These are phyloP conservation scores for Trichoderma sp. DNA, from an alignment of 2,329 filamentous ascomycete genomes.

Conservation along the genomic window DNA sequence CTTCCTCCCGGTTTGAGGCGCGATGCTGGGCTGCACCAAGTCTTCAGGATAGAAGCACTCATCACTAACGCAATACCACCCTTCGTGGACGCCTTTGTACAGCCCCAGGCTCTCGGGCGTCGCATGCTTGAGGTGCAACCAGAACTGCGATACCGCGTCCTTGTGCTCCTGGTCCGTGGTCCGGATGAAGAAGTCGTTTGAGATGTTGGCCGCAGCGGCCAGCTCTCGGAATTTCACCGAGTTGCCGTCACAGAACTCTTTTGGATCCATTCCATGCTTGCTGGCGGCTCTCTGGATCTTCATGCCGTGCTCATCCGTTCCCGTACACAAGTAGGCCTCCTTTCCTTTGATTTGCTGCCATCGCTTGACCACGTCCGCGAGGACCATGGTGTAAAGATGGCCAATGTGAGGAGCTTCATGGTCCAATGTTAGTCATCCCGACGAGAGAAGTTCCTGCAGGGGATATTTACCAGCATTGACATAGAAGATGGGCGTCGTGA, in stretches of 20 bases:
- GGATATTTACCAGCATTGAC: slow-evolving; percentile 79
- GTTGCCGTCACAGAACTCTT: slow-evolving; percentile 86
- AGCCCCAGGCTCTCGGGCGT: slow-evolving; percentile 68
- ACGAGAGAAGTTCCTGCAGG: no score
- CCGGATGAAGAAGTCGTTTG: slow-evolving; percentile 85
- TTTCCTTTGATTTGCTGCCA: slow-evolving; percentile 79
- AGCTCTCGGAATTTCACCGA: slow-evolving; percentile 78
- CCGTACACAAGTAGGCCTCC: slow-evolving; percentile 76
- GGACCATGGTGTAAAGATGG: slow-evolving; percentile 89
- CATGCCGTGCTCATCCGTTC: slow-evolving; percentile 96
- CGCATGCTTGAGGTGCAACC: slow-evolving; percentile 68
- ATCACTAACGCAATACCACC: slow-evolving; percentile 96
- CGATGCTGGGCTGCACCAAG: slow-evolving; percentile 71
- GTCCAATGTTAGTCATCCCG: neutral
- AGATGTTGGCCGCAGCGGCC: slow-evolving; percentile 68
- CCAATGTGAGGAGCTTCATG: slow-evolving; percentile 82
- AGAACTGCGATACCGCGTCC: slow-evolving; percentile 85
- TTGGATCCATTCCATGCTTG: slow-evolving; percentile 69
- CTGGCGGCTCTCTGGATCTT: slow-evolving; percentile 90
- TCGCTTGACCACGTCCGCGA: slow-evolving; percentile 88
- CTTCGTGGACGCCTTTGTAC: slow-evolving; percentile 83
- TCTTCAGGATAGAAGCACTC: slow-evolving; percentile 91
- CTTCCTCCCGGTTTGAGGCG: slow-evolving; percentile 79
- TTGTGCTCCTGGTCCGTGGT: slow-evolving; percentile 84
- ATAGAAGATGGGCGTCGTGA: slow-evolving; percentile 98